phyloP scores from a whole-genome alignment of 2,329 filamentous ascomycete species.

The Clarireedia hainanense region DNA sequence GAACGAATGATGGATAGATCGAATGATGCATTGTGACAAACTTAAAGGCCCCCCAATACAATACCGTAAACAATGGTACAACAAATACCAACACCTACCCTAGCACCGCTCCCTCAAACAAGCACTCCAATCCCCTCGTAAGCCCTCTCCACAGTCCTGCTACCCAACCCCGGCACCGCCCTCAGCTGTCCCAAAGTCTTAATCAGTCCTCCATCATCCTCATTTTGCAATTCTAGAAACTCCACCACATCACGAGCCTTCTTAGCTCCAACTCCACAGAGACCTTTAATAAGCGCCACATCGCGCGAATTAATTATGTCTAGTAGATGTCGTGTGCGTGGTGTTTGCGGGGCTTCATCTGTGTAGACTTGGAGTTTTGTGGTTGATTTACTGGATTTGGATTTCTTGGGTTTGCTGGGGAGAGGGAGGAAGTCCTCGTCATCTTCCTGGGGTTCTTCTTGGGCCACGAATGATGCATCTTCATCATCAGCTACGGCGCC shows the following conservation, averaged over 20 bases:
- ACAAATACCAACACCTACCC: too few species aligned
- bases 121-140: constrained; percentile 29
- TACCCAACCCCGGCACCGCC: constrained; percentile 49
- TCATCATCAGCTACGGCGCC: constrained; percentile 27
- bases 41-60: too few species aligned
- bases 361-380: constrained; percentile 27
- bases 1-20: too few species aligned
- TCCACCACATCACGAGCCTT: constrained; percentile 56
- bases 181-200: constrained; percentile 44
- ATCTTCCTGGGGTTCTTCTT: constrained; percentile 34
- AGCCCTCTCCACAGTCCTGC: constrained; percentile 47
- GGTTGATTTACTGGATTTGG: constrained; percentile 24
- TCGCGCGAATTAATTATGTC: constrained; percentile 69
- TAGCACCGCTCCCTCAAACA: constrained; percentile 10
- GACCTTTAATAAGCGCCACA: constrained; percentile 52
- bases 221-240: constrained; percentile 40
- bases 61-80: too few species aligned
- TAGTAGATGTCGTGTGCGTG: constrained; percentile 52
- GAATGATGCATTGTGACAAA: too few species aligned
- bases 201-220: constrained; percentile 36
- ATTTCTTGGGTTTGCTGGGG: constrained; percentile 22
- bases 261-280: constrained; percentile 66
- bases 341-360: constrained; percentile 30
- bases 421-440: constrained; percentile 26
- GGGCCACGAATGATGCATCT: constrained; percentile 26